These are phyloP conservation scores for Flaveria sonorensis DNA, from an alignment of 129 eudicot species.

Conservation along the genomic window DNA sequence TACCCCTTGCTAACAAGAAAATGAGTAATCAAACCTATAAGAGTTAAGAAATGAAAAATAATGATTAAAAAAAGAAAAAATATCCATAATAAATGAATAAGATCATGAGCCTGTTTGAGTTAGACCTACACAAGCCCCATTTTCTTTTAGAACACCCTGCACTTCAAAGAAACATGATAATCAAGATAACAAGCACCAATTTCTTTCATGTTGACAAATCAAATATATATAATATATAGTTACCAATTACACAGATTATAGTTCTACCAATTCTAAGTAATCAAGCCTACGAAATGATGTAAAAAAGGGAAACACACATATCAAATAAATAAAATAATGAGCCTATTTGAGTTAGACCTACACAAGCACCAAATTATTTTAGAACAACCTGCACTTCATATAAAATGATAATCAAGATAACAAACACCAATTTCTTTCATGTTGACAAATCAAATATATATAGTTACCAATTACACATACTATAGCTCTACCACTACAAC, in stretches of 20 bases:
- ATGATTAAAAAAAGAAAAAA: too few relatives aligned
- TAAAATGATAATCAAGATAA: constrained; percentile 22
- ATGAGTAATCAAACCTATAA: too few relatives aligned
- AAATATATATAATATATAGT: constrained; percentile 16
- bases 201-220: constrained; percentile 31
- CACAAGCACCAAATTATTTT: not conserved
- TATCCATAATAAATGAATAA: too few relatives aligned
- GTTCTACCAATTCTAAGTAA: constrained; percentile 8
- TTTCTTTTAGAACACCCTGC: not conserved
- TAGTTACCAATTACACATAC: constrained; percentile 36
- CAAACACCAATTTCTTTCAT: constrained; percentile 28
- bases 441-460: constrained; percentile 28
- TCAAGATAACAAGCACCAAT: constrained; percentile 28
- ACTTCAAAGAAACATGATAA: not conserved
- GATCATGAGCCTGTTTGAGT: not conserved
- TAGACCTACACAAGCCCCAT: constrained; percentile 1
- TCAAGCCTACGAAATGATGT: too few relatives aligned
- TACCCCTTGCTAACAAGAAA: too few relatives aligned
- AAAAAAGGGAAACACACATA: too few relatives aligned
- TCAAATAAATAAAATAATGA: not conserved
- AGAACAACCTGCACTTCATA: not conserved
- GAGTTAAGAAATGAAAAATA: too few relatives aligned
- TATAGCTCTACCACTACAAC: constrained; percentile 36
- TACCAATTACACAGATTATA: constrained; percentile 36
- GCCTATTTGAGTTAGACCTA: not conserved